These are phyloP conservation scores for Aspergillus cejpii DNA, from an alignment of 2,329 filamentous ascomycete species.

Conservation along the genomic window DNA sequence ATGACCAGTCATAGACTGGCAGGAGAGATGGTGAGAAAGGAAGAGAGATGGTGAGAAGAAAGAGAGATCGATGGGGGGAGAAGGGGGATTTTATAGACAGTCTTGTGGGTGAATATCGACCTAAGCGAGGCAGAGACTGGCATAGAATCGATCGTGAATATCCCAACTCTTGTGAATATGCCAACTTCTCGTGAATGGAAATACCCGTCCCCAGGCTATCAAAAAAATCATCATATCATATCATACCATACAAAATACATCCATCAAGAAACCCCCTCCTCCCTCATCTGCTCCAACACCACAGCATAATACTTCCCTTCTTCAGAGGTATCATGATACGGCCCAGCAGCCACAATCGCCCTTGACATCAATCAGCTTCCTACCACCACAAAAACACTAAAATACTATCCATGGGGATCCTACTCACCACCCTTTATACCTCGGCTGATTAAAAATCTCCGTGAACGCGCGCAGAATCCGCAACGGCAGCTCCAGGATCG, in stretches of 20 bases:
- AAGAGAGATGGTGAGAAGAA: too few species aligned
- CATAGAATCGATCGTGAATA: too few species aligned
- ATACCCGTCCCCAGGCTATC: too few species aligned
- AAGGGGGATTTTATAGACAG: too few species aligned
- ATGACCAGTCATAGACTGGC: too few species aligned
- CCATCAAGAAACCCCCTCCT: background rate
- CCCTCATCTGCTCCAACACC: slow-evolving; percentile 27
- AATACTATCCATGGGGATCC: too few species aligned
- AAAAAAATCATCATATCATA: slow-evolving; percentile 1
- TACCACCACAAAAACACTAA: background rate
- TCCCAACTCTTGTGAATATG: too few species aligned
- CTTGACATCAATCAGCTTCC: slow-evolving; percentile 12
- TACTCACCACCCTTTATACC: slow-evolving; percentile 36
- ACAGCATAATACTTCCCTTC: slow-evolving; percentile 36
- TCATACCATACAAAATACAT: background rate
- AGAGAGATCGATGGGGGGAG: too few species aligned
- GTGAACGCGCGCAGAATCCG: slow-evolving; percentile 33
- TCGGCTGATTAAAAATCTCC: slow-evolving; percentile 35
- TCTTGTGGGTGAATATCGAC: too few species aligned
- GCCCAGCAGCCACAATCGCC: slow-evolving; percentile 31
- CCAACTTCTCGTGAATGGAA: too few species aligned
- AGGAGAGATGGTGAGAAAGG: too few species aligned
- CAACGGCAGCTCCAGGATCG: slow-evolving; percentile 32
- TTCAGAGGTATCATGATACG: slow-evolving; percentile 33
- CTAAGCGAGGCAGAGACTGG: too few species aligned